Conservation (phyloP, 345 rosid species). For the Noccaea bulbosa region DNA sequence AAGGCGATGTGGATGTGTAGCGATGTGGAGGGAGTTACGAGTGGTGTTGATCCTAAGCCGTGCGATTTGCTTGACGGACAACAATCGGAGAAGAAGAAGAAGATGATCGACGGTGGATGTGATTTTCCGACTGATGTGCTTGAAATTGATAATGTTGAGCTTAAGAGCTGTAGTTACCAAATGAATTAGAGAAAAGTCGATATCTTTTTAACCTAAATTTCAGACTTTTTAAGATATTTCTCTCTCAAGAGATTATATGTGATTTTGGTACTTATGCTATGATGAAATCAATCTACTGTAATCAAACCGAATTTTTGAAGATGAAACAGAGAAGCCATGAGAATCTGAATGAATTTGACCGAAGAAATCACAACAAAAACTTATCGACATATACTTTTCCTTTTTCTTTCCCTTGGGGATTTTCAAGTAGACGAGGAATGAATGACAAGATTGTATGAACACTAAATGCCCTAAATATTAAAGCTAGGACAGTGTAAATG, state of each 20-base stretch:
- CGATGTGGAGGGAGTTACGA: conserved; percentile 52
- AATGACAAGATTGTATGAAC: no score
- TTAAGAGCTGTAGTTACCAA: conserved; percentile 59
- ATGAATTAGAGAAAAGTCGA: conserved; percentile 20
- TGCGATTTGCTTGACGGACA: conserved; percentile 47
- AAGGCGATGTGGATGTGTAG: conserved; percentile 69
- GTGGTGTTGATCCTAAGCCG: conserved; percentile 56
- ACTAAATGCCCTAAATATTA: no score
- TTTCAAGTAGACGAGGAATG: no score
- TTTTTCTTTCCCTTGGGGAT: no score
- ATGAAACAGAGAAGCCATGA: no score
- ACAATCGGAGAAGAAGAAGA: conserved; percentile 22
- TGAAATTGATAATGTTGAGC: conserved; percentile 67
- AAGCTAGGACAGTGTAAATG: no score
- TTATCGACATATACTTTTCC: no score
- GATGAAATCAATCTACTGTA: not conserved
- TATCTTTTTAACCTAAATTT: not conserved
- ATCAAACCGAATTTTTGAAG: no score
- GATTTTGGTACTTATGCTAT: not conserved
- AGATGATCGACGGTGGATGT: conserved; percentile 46
- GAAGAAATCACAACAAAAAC: no score
- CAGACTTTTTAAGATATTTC: not conserved
- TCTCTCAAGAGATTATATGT: not conserved
- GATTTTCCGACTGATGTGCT: conserved; percentile 60
- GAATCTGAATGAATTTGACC: no score